Evolutionary conservation across 371 early-diverging fungal species (phyloP).

Genomic region (Zychaea mexicana): DNA sequence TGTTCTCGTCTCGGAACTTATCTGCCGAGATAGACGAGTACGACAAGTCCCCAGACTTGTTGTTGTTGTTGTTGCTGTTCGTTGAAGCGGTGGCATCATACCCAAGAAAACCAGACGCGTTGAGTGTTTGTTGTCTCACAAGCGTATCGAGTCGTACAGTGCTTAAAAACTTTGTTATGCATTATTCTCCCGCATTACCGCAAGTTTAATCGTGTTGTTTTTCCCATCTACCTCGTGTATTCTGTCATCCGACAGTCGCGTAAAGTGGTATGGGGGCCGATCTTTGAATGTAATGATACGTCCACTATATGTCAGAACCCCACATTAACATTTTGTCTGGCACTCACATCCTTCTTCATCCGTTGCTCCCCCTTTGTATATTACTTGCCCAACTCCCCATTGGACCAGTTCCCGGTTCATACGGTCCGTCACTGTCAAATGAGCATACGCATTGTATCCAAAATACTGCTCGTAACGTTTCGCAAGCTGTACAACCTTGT

Average conservation of each 20-base stretch:
- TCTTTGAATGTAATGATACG: constrained; percentile 72
- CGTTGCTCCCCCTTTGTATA: not conserved
- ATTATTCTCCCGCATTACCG: not conserved
- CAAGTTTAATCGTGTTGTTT: not conserved
- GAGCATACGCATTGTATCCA: constrained; percentile 76
- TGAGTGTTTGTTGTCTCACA: constrained; percentile 36
- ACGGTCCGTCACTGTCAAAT: constrained; percentile 86
- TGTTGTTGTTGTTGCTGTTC: constrained; percentile 4
- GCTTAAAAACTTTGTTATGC: constrained; percentile 34
- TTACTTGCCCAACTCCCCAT: constrained; percentile 60
- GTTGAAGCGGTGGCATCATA: not conserved
- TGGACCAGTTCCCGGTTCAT: constrained; percentile 75
- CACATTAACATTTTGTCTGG: too few species aligned
- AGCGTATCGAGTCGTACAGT: constrained; percentile 41
- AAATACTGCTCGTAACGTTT: constrained; percentile 76
- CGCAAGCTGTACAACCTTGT: constrained; percentile 61
- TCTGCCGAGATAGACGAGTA: not conserved
- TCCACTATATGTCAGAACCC: constrained; percentile 47
- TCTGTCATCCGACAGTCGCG: constrained; percentile 54
- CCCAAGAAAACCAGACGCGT: constrained; percentile 28
- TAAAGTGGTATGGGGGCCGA: constrained; percentile 71
- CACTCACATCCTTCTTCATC: too few species aligned
- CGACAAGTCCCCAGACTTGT: not conserved
- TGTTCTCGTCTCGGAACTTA: constrained; percentile 50
- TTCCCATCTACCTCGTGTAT: constrained; percentile 59